Evolutionary conservation across 2,329 filamentous ascomycete species (phyloP), one percentile per base, ranked within the genome.

Genomic region (Phialemoniopsis sp.): DNA sequence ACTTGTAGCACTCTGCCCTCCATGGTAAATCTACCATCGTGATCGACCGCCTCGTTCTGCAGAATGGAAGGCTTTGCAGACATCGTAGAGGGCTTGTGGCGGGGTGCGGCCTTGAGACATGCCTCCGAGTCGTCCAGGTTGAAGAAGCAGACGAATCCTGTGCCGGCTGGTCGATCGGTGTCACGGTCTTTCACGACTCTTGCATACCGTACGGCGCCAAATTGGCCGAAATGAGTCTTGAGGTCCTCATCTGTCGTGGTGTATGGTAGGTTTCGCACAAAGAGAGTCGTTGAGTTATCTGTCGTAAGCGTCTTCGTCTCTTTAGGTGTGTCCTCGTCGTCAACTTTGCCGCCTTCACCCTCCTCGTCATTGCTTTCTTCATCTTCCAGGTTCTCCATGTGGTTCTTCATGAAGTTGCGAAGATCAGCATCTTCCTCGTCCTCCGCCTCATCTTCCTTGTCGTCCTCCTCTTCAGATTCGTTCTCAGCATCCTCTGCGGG

Each of bases 231-330:
- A 59, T 96, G 91, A 37, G 82, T 74, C 56, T 90, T 85, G 33
- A 98, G 77, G 36, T 80, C 75, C 37, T 89, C 84, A 52, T 98
- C 90, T 14, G 85, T 86, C 32, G 82, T 82, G 3, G 85, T 89
- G 62, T 95, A 98, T 1, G 94, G 91, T 12, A 98, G 70, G 57
- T 98, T 98, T 49, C 93, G 88, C 52, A 98, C 77, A 65, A 98
- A 98, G 13, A 97, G 64, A 0, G 90, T 96, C 29, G 80, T 80
- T 3, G 79, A 80, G 52, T 88, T 87, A 58, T 86, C 79, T 13
- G 70, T 63, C 54, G 44, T 57, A 53, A 42, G 60, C 42, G n/a
- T 51, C 51, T 61, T 53, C 30, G 63, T 57, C 31, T 46, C 41
- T 8, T 46, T 37, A 4, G 35, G 34, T 16, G 58, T 54, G 4